These are phyloP conservation scores for Apiospora rasikravindrae DNA, from an alignment of 2,329 filamentous ascomycete genomes.

Conservation along the genomic window DNA sequence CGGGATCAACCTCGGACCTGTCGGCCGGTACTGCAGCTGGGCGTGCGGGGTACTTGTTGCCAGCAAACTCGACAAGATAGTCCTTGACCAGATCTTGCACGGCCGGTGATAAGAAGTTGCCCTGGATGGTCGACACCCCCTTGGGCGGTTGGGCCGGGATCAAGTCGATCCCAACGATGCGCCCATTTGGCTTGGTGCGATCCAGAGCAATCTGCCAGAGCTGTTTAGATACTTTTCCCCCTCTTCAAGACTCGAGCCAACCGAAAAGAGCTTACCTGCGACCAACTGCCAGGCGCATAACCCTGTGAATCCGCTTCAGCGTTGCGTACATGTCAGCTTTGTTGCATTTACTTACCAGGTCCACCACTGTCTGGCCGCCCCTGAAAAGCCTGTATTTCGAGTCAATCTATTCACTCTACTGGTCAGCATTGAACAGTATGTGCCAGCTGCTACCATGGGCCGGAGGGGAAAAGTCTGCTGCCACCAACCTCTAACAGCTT, in stretches of 20 bases:
- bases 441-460: neutral
- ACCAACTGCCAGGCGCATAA: slow-evolving; percentile 78
- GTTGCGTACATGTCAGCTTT: neutral
- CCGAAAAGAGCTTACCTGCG: slow-evolving; percentile 56
- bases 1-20: slow-evolving; percentile 24
- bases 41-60: slow-evolving; percentile 22
- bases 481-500: slow-evolving; percentile 80
- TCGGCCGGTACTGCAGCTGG: neutral
- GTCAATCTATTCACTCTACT: slow-evolving; percentile 69
- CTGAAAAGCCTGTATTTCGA: slow-evolving; percentile 80
- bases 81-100: slow-evolving; percentile 80
- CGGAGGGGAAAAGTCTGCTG: neutral
- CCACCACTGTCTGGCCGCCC: slow-evolving; percentile 83
- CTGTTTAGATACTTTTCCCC: neutral
- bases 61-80: slow-evolving; percentile 65
- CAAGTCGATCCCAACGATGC: slow-evolving; percentile 90
- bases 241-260: slow-evolving; percentile 24
- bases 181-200: slow-evolving; percentile 75
- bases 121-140: slow-evolving; percentile 93
- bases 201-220: slow-evolving; percentile 75
- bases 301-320: slow-evolving; percentile 55
- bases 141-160: slow-evolving; percentile 89
- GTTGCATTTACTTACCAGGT: slow-evolving; percentile 66
- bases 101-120: slow-evolving; percentile 80
- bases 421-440: neutral